Conservation (phyloP, 2,329 filamentous ascomycete genomes). For the Tolypocladium capitatum region DNA sequence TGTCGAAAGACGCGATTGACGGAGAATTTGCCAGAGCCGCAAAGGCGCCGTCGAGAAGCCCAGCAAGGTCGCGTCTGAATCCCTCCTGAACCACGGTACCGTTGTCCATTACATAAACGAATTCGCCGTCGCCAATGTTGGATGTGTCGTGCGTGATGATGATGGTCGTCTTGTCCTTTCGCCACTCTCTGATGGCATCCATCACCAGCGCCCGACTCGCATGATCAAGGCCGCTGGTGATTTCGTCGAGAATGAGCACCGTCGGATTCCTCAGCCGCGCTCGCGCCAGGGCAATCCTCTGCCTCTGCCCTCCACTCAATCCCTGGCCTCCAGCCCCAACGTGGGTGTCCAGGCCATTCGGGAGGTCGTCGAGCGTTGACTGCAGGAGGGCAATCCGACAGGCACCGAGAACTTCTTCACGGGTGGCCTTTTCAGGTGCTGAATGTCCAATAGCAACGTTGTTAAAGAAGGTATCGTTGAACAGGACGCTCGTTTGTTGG, state of each 20-base stretch:
- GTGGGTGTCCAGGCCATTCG: slow-evolving; percentile 56
- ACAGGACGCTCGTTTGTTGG: slow-evolving; percentile 70
- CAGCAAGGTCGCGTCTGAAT: neutral
- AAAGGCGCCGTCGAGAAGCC: neutral
- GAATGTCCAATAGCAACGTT: slow-evolving; percentile 65
- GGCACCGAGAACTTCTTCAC: slow-evolving; percentile 45
- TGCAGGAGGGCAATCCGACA: slow-evolving; percentile 57
- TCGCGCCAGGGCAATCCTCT: slow-evolving; percentile 68
- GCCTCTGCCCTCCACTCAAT: slow-evolving; percentile 75
- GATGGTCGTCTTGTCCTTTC: slow-evolving; percentile 71
- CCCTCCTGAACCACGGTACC: slow-evolving; percentile 59
- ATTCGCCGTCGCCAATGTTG: slow-evolving; percentile 61
- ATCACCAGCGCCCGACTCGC: slow-evolving; percentile 55
- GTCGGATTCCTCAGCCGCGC: slow-evolving; percentile 65
- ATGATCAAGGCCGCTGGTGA: slow-evolving; percentile 76
- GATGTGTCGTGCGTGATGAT: slow-evolving; percentile 84
- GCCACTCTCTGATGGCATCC: slow-evolving; percentile 64
- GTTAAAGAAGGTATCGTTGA: slow-evolving; percentile 63
- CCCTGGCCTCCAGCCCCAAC: slow-evolving; percentile 57
- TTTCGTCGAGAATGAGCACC: slow-evolving; percentile 77
- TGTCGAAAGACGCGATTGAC: neutral
- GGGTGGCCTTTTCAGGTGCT: slow-evolving; percentile 32
- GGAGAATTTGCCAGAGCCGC: neutral
- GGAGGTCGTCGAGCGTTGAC: slow-evolving; percentile 51
- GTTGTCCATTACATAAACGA: slow-evolving; percentile 65